Conservation (phyloP, 768 basidiomycete species). For the Leccinum rimulosum region DNA sequence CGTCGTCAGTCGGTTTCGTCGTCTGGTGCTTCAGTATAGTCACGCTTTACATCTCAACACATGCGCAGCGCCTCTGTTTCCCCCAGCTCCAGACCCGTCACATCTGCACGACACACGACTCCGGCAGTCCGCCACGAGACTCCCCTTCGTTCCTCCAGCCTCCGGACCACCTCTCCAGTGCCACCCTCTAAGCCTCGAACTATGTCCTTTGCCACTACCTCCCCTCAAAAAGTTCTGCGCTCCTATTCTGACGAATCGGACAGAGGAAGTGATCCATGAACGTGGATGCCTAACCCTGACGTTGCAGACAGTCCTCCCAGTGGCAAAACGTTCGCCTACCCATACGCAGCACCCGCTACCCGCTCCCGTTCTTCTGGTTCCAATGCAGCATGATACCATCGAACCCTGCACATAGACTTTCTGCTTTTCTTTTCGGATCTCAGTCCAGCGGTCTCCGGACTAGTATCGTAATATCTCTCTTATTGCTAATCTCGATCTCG, state of each 20-base stretch:
- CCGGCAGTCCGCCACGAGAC: constrained; percentile 31
- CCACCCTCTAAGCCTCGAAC: constrained; percentile 44
- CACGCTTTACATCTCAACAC: constrained; percentile 53
- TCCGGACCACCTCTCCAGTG: constrained; percentile 31
- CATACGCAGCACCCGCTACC: constrained; percentile 22
- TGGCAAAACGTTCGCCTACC: constrained; percentile 29
- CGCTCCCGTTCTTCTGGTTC: constrained; percentile 34
- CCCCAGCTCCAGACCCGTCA: constrained; percentile 34
- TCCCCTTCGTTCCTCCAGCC: constrained; percentile 28
- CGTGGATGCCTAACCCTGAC: constrained; percentile 59
- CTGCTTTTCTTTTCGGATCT: constrained; percentile 21
- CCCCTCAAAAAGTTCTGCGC: constrained; percentile 57
- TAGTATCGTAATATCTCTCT: constrained; percentile 33
- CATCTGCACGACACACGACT: constrained; percentile 30
- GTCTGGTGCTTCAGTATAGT: constrained; percentile 34
- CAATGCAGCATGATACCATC: constrained; percentile 34
- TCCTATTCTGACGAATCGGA: constrained; percentile 67
- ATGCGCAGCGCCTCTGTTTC: constrained; percentile 54
- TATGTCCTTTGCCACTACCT: constrained; percentile 44
- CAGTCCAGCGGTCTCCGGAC: constrained; percentile 27
- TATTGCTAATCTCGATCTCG: constrained; percentile 35
- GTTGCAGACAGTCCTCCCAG: constrained; percentile 37
- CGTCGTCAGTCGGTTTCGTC: too few species aligned
- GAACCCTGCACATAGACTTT: constrained; percentile 23
- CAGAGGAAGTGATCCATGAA: constrained; percentile 51